Conservation (phyloP, 768 basidiomycete genomes). For the Lactarius pseudohatsudake region DNA sequence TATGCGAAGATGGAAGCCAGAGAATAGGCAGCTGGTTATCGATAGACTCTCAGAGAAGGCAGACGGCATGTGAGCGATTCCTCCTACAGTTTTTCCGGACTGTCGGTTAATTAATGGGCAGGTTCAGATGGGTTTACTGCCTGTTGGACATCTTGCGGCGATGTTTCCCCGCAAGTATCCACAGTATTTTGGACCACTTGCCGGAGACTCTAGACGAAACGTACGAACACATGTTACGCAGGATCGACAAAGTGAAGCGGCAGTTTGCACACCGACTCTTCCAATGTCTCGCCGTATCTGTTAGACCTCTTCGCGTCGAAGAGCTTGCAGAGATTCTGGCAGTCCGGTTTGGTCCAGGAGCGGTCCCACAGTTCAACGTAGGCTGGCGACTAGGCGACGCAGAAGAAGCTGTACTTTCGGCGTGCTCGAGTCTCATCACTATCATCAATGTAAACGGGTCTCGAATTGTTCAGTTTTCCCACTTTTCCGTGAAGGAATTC, state of each 20-base stretch:
- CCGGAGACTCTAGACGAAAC: slow-evolving; percentile 11
- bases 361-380: background rate
- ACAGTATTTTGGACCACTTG: background rate
- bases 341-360: background rate
- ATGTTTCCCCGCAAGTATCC: background rate
- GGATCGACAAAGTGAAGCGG: background rate
- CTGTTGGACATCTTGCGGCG: background rate
- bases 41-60: background rate
- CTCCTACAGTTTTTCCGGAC: rapidly evolving
- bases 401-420: background rate
- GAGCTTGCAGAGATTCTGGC: slow-evolving; percentile 15
- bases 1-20: background rate
- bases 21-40: background rate
- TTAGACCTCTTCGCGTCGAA: slow-evolving; percentile 2
- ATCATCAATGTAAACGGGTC: background rate
- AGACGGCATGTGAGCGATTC: background rate
- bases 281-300: slow-evolving; percentile 10
- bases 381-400: slow-evolving; percentile 13
- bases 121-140: slow-evolving; percentile 13
- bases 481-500: slow-evolving; percentile 16
- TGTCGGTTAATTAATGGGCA: background rate
- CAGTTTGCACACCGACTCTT: slow-evolving; percentile 6
- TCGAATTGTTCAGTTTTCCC: slow-evolving; percentile 10
- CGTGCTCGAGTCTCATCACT: slow-evolving; percentile 7
- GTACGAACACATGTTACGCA: background rate